Conservation (phyloP, 2,329 filamentous ascomycete genomes). For the Onygenales sp. region DNA sequence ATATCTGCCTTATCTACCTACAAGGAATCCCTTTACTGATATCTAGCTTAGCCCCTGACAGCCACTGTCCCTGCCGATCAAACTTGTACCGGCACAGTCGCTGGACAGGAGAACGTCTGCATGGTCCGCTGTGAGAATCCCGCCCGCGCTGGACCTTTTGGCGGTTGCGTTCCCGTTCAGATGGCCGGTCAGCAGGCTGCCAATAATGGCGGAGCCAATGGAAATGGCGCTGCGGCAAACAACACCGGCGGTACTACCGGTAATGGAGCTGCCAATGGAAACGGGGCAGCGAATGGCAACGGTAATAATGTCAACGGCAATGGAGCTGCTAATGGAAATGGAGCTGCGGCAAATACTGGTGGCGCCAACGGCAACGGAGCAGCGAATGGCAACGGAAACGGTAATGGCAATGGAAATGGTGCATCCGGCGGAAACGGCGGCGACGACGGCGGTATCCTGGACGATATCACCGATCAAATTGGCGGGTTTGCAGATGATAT, state of each 20-base stretch:
- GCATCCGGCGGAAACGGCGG: neutral
- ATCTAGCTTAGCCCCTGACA: conserved; percentile 38
- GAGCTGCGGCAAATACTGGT: neutral
- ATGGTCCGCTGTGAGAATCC: conserved; percentile 55
- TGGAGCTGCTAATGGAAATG: neutral
- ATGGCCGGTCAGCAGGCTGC: conserved; percentile 21
- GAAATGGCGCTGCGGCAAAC: conserved; percentile 6
- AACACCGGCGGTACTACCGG: neutral
- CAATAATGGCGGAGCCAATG: neutral
- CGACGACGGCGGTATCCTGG: neutral
- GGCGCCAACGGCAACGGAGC: neutral
- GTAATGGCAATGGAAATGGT: neutral
- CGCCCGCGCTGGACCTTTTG: conserved; percentile 53
- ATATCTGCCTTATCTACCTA: neutral
- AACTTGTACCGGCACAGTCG: conserved; percentile 51
- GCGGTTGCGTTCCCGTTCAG: conserved; percentile 51
- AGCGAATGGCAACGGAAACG: neutral
- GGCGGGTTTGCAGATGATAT: too few species aligned
- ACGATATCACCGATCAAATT: too few species aligned
- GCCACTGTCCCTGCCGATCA: conserved; percentile 47
- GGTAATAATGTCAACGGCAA: neutral
- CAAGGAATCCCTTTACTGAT: neutral
- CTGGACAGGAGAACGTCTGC: conserved; percentile 51
- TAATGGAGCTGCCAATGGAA: neutral
- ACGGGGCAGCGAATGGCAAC: neutral